Conservation (phyloP, 768 basidiomycete species). For the Pisolithus tinctorius region DNA sequence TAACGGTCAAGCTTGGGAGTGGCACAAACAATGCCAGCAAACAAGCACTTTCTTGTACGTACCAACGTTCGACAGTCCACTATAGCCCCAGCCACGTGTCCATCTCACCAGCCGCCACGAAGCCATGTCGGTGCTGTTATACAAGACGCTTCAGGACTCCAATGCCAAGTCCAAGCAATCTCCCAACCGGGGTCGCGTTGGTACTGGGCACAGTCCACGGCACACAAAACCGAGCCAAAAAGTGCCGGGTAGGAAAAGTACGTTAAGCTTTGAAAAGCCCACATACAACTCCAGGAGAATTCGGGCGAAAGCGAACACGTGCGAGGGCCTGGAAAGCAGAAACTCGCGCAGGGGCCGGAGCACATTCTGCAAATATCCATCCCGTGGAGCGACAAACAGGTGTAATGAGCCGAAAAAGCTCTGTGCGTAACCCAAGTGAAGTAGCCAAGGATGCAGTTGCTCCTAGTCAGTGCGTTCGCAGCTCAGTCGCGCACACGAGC, state of each 20-base stretch:
- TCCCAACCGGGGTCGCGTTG: conserved; percentile 14
- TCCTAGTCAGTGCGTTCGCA: conserved; percentile 30
- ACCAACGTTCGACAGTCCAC: conserved; percentile 19
- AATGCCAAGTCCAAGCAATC: conserved; percentile 19
- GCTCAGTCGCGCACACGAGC: conserved; percentile 29
- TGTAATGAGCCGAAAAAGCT: conserved; percentile 15
- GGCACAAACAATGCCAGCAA: conserved; percentile 4
- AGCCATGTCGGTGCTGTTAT: conserved; percentile 53
- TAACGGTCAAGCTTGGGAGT: conserved; percentile 6
- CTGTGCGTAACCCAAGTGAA: conserved; percentile 31
- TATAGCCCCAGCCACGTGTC: conserved; percentile 15
- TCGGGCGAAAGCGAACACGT: conserved; percentile 35
- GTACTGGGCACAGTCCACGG: conserved; percentile 40
- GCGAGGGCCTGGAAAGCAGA: conserved; percentile 28
- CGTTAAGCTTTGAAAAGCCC: conserved; percentile 5
- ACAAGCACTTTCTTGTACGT: conserved; percentile 31
- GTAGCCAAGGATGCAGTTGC: conserved; percentile 2
- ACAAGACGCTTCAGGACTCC: conserved; percentile 46
- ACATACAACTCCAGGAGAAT: conserved; percentile 25
- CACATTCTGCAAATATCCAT: not conserved
- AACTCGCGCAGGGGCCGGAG: conserved; percentile 14
- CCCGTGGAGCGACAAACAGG: conserved; percentile 26
- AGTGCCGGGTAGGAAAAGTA: conserved; percentile 43
- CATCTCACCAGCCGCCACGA: conserved; percentile 27
- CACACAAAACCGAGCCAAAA: conserved; percentile 43